Base-by-base conservation (phyloP, 345 rosid genomes). In the Pseudoturritis turrita region DNA sequence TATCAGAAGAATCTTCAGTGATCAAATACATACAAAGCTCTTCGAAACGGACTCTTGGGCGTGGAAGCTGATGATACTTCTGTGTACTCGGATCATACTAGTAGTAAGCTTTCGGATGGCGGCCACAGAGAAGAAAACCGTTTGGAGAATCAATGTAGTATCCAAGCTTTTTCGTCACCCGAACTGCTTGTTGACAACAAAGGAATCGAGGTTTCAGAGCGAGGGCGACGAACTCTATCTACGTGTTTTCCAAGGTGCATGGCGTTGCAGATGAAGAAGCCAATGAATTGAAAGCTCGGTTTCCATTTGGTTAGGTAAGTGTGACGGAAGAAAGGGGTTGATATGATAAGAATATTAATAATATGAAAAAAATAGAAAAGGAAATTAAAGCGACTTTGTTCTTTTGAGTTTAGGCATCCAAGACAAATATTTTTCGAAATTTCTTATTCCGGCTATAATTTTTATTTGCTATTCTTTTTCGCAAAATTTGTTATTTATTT, bases 91-190 rank as follows among this genome's bases (percentile, higher is more conserved):
- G 84, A 81, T 87, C 82, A 85, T 84, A 87, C 55, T 83, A 68
- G 82, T 60, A 83, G 73, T 87, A 87, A 57, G 83, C 62, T 74
- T 81, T 87, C 6, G 92, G 89, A 74, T 87, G 89, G 12, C 92
- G 82, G 43, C 92, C 92, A 56, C 89, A 85, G 17, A 87, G 88
- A 69, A 87, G 80, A 73, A 82, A 44, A 18, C 92, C 89, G 14
- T 82, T 77, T 15, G 83, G 78, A 31, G 89, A 83, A 76, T 87
- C 92, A 7, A 87, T 83, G 65, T 85, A 85, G 79, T 85, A 87
- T 13, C 89, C 92, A 51, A 85, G 78, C 59, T 64, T 74, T 10
- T 82, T 83, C 89, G 58, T 87, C 88, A 9, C 92, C 88, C 54
- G 81, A 80, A 68, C 71, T 67, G 62, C 81, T 80, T 2, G 89